A percentile compares a stretch with the other conserved stretches of the same genome.
Evolutionary conservation across 2,329 filamentous ascomycete genomes (phyloP).

Genomic region (Pseudocercospora fuligena): DNA sequence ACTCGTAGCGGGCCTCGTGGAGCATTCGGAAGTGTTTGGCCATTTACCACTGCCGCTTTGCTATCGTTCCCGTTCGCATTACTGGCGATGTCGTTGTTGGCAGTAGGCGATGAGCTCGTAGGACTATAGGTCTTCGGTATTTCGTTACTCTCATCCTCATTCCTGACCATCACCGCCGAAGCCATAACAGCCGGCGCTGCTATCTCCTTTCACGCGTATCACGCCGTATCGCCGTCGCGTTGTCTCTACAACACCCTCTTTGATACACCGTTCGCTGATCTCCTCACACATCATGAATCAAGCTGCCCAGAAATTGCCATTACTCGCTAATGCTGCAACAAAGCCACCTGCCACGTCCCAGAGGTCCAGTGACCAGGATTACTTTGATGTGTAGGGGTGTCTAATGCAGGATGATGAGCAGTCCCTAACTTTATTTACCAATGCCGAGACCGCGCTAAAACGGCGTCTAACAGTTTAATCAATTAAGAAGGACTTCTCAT

Average conservation of each 20-base stretch:
- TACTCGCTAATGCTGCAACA: background rate
- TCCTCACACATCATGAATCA: background rate
- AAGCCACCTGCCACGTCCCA: background rate
- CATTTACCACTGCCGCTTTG: constrained; percentile 16
- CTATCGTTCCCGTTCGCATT: background rate
- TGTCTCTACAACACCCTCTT: background rate
- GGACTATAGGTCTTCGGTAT: background rate
- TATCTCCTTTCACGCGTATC: background rate
- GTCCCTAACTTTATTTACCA: background rate
- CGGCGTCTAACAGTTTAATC: background rate
- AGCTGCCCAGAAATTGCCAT: background rate
- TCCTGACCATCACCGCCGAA: background rate
- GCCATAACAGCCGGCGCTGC: background rate
- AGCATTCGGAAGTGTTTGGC: constrained; percentile 15
- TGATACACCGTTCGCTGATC: background rate
- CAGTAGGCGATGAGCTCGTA: background rate
- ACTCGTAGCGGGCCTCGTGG: constrained; percentile 18
- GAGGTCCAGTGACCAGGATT: background rate
- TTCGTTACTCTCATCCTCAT: background rate
- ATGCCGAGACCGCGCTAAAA: background rate
- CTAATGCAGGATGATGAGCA: background rate
- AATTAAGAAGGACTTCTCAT: background rate
- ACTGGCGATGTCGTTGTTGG: background rate
- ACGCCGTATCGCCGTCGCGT: background rate
- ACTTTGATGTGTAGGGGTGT: constrained; percentile 3